A percentile compares a stretch with the other conserved stretches of the same genome.
phyloP scores from a whole-genome alignment of 805 yeast species.

The Lachancea fermentati region DNA sequence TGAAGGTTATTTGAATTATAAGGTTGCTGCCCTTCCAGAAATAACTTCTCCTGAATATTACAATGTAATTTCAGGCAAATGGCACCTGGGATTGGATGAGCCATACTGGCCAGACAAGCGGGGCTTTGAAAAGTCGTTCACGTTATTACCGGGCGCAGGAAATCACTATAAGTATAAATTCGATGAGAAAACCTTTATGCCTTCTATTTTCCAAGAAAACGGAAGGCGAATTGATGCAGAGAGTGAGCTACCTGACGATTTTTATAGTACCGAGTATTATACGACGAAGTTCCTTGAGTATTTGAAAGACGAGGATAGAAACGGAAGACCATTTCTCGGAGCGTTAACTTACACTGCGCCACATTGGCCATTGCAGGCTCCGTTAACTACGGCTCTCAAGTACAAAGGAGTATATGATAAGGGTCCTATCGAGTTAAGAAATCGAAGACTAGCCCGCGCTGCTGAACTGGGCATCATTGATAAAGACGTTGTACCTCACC shows the following conservation, averaged over 20 bases:
- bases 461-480: constrained; percentile 42
- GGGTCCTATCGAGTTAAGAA: constrained; percentile 44
- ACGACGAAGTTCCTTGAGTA: constrained; percentile 40
- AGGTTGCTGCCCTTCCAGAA: constrained; percentile 50
- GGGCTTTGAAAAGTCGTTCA: constrained; percentile 47
- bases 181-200: constrained; percentile 36
- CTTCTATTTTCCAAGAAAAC: constrained; percentile 38
- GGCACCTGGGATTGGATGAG: constrained; percentile 50
- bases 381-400: constrained; percentile 40
- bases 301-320: constrained; percentile 23
- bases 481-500: constrained; percentile 40
- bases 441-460: constrained; percentile 37
- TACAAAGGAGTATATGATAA: constrained; percentile 43
- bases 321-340: constrained; percentile 51
- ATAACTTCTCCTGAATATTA: constrained; percentile 43
- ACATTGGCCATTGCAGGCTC: constrained; percentile 65
- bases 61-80: constrained; percentile 51
- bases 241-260: constrained; percentile 40
- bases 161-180: constrained; percentile 44
- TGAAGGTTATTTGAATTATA: constrained; percentile 47
- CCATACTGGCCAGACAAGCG: constrained; percentile 45
- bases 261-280: constrained; percentile 40
- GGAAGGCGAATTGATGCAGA: constrained; percentile 35
- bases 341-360: constrained; percentile 57
- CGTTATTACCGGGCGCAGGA: constrained; percentile 53